Evolutionary conservation across 148 eudicot species (phyloP), one percentile per base, ranked within the genome.

Genomic region (Diospyros kaki): DNA sequence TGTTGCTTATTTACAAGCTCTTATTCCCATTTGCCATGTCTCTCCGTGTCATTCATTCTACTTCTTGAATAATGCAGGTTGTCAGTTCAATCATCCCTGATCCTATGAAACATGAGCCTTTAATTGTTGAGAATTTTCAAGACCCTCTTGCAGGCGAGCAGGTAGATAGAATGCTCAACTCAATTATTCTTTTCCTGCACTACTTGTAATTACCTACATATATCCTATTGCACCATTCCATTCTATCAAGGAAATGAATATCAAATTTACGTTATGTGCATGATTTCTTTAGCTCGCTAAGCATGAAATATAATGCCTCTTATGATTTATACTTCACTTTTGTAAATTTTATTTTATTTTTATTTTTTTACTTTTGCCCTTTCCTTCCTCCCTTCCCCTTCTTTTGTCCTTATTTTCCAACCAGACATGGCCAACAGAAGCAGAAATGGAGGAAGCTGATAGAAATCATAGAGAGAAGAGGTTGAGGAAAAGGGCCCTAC

Each of bases 361-460:
- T 39, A 12, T 58, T 44, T 13, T 10, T 50, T 54, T 39, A 45
- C 13, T 77, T 73, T 44, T 40, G 41, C 42, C 9, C 56, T 28
- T 50, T 14, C 28, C 10, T 13, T 63, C 14, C 43, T 5, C 55
- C 10, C 14, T 40, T 58, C 41, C 43, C 14, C 50, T 67, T 69
- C 67, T 58, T 52, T 82, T 15, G 41, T 64, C 53, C 0, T 81
- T 71, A 38, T 28, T 79, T 68, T 59, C 67, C 77, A 42, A 54
- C 75, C 75, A 96, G 99, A 96, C 99, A 58, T 96, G 98, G 98
- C 99, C 99, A 61, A 93, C 99, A 28, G 97, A 91, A 86, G 94
- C 88, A 69, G 99, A 96, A 83, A 93, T 96, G 98, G 91, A 84
- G 52, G 97, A 91, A 79, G 99, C 99, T 63, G 94, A 91, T 72